A percentile compares a stretch with the other conserved stretches of the same genome.
phyloP scores from a whole-genome alignment of 1,284 basidiomycete genomes.

The Malassezia obtusa region DNA sequence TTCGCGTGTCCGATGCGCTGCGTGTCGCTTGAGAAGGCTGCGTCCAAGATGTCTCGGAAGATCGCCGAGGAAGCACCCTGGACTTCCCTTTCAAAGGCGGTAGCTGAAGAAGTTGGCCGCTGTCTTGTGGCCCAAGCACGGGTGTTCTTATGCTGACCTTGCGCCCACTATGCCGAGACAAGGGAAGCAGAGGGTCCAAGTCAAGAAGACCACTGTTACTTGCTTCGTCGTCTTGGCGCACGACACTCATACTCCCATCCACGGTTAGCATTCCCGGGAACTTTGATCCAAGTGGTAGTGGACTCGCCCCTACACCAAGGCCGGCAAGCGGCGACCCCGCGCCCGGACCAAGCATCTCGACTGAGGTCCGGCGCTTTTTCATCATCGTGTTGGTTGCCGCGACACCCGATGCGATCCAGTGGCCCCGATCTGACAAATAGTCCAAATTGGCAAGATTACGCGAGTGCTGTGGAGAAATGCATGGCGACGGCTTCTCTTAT shows the following conservation, averaged over 20 bases:
- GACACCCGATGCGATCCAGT: neutral
- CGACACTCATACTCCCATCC: slow-evolving; percentile 42
- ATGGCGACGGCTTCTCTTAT: no score
- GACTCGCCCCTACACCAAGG: neutral
- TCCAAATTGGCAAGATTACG: neutral
- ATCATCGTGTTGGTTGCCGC: neutral
- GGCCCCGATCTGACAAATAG: neutral
- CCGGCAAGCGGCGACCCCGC: neutral
- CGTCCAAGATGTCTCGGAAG: neutral
- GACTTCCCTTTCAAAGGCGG: slow-evolving; percentile 9
- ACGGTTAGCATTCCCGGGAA: slow-evolving; percentile 13
- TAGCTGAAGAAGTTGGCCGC: neutral
- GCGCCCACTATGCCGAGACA: neutral
- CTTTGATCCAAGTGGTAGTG: neutral
- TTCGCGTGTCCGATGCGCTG: neutral
- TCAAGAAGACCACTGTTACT: slow-evolving; percentile 42
- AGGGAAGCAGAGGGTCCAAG: slow-evolving; percentile 26
- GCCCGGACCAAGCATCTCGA: neutral
- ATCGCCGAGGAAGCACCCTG: neutral
- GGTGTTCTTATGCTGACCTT: slow-evolving; percentile 1
- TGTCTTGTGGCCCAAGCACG: slow-evolving; percentile 2
- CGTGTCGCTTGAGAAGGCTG: neutral
- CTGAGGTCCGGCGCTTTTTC: slow-evolving; percentile 3
- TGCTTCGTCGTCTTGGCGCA: slow-evolving; percentile 40
- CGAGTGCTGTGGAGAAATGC: neutral